Base-by-base conservation (phyloP, 2,329 filamentous ascomycete genomes). In the Phyllosticta citrichinensis region DNA sequence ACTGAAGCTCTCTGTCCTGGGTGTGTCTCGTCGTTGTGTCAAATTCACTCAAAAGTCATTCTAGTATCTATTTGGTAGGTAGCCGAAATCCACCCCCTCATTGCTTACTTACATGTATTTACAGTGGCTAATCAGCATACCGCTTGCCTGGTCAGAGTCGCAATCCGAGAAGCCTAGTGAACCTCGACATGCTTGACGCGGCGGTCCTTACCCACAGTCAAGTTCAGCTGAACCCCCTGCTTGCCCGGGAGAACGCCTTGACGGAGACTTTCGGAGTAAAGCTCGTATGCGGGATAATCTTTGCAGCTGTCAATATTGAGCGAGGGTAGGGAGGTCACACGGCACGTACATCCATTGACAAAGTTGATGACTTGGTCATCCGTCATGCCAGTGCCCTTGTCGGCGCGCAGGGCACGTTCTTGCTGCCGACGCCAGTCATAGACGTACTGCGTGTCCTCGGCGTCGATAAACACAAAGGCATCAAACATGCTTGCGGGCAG, bases 341-440 rank as follows among this genome's bases (percentile, higher is more conserved):
- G 52, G 9, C 33, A 64, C 62, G 60, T 59, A 64, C 63, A 64
- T 1, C 84, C 84, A 69, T 87, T 81, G 17, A 89, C 88, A 72
- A 96, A 96, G 55, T 81, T 78, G 61, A 84, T 79, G 52, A 96
- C 89, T 71, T 93, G 83, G 61, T 90, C 87, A 66, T 89, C 86
- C 1, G 84, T 87, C 92, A 96, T 96, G 30, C 90, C 91, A 0
- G 80, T 81, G 1, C 88, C 90, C 65, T 82, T 87, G 22, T 80
- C 75, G 8, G 77, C 77, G 24, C 88, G 82, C 67, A 96, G 78
- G 62, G 82, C 82, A 55, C 82, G 81, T 74, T 96, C 91, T 74
- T 96, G 90, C 75, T 96, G 80, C 66, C 86, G 77, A 14, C 91
- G 84, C 92, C 92, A 96, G 63, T 81, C 82, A 68, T 96, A 96